phyloP scores from a whole-genome alignment of 2,329 filamentous ascomycete genomes.

The Onygenales sp. region DNA sequence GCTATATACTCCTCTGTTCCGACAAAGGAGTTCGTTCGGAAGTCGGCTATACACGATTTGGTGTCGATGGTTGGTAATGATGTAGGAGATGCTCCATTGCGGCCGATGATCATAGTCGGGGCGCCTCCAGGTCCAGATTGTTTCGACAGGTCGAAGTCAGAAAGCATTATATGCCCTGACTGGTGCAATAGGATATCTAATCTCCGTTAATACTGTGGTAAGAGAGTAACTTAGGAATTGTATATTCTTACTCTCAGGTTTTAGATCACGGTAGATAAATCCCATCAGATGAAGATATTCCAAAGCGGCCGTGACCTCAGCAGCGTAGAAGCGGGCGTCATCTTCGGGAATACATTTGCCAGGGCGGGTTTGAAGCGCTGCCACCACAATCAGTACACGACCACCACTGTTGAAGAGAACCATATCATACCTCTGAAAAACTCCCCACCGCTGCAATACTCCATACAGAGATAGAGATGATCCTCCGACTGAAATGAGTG shows the following conservation, averaged over 20 bases:
- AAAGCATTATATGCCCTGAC: slow-evolving; percentile 99
- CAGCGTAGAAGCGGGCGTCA: slow-evolving; percentile 92
- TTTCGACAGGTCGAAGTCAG: slow-evolving; percentile 96
- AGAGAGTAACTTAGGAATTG: not conserved
- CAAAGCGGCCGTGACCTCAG: slow-evolving; percentile 89
- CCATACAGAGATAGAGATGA: slow-evolving; percentile 98
- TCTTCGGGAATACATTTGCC: slow-evolving; percentile 97
- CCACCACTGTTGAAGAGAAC: not conserved
- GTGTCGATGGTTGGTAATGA: slow-evolving; percentile 96
- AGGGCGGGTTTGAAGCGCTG: slow-evolving; percentile 82
- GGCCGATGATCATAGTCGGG: slow-evolving; percentile 93
- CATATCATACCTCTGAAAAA: slow-evolving; percentile 64
- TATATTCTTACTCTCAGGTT: slow-evolving; percentile 73
- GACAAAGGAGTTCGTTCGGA: slow-evolving; percentile 96
- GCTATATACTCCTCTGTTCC: slow-evolving; percentile 99
- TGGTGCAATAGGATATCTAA: slow-evolving; percentile 93
- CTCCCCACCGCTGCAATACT: slow-evolving; percentile 97
- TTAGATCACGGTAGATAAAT: slow-evolving; percentile 96
- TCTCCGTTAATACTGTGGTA: not conserved
- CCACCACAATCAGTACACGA: slow-evolving; percentile 7
- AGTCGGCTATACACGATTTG: slow-evolving; percentile 95
- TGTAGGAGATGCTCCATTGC: slow-evolving; percentile 74
- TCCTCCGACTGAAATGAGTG: slow-evolving; percentile 99
- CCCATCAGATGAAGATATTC: slow-evolving; percentile 98
- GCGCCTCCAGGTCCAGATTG: slow-evolving; percentile 93